A percentile compares a stretch with the other conserved stretches of the same genome.
Conservation (phyloP, 2,329 filamentous ascomycete species). For the Parastagonospora avenae region DNA sequence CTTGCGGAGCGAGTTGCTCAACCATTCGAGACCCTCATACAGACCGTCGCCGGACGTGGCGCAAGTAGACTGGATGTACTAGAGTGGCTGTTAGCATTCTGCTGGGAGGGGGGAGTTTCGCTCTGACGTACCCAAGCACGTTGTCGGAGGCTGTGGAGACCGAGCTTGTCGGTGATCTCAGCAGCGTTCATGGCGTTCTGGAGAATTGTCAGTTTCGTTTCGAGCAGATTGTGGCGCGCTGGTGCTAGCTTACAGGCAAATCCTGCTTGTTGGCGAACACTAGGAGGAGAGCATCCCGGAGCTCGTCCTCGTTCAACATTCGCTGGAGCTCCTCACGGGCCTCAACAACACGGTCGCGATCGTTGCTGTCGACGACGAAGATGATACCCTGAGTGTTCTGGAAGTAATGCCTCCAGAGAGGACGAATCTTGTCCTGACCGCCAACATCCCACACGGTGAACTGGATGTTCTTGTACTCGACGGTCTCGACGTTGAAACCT, state of each 20-base stretch:
- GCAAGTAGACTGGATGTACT: conserved; percentile 99
- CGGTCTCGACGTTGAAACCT: conserved; percentile 97
- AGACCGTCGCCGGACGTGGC: conserved; percentile 99
- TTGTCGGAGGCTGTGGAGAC: conserved; percentile 97
- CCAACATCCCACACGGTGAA: conserved; percentile 99
- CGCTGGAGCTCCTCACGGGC: conserved; percentile 91
- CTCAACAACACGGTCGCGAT: conserved; percentile 89
- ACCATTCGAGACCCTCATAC: conserved; percentile 88
- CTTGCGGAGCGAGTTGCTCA: conserved; percentile 61
- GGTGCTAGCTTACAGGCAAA: conserved; percentile 70
- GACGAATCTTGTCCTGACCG: conserved; percentile 98
- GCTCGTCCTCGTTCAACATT: conserved; percentile 97
- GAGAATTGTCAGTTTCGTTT: conserved; percentile 17
- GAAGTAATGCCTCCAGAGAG: conserved; percentile 97
- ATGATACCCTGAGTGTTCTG: conserved; percentile 95
- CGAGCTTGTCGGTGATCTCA: conserved; percentile 99
- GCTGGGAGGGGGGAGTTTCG: conserved; percentile 34
- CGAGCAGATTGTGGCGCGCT: conserved; percentile 1
- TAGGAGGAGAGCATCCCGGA: conserved; percentile 91
- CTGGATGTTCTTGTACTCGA: conserved; percentile 99
- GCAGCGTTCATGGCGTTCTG: conserved; percentile 99
- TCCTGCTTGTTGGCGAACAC: conserved; percentile 99
- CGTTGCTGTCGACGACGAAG: conserved; percentile 97
- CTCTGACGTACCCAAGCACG: conserved; percentile 87
- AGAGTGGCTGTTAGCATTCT: conserved; percentile 28